Conservation (phyloP, 1,139 yeast species). For the Hansenula sp. region DNA sequence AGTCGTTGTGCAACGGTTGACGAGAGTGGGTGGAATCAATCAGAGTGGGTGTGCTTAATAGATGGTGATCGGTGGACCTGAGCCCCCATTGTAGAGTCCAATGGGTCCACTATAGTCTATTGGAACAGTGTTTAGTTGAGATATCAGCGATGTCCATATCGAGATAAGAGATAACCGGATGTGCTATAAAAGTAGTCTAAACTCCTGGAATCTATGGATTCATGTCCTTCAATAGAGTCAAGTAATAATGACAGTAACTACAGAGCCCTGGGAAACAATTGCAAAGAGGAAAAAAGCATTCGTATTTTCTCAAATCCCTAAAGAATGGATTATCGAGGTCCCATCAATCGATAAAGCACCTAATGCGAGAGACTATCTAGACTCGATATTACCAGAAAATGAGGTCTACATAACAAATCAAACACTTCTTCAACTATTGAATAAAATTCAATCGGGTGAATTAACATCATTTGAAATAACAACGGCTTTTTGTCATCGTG, state of each 20-base stretch:
- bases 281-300: slow-evolving; percentile 11
- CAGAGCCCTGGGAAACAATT: slow-evolving; percentile 9
- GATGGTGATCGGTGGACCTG: too few relatives aligned
- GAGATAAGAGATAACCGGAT: too few relatives aligned
- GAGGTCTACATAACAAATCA: slow-evolving; percentile 5
- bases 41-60: too few relatives aligned
- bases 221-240: too few relatives aligned
- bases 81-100: too few relatives aligned
- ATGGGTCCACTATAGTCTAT: too few relatives aligned
- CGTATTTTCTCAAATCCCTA: slow-evolving; percentile 11
- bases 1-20: too few relatives aligned
- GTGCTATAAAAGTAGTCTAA: too few relatives aligned
- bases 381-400: slow-evolving; percentile 4
- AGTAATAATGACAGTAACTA: background rate
- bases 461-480: slow-evolving; percentile 28
- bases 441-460: slow-evolving; percentile 18
- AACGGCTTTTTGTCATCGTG: slow-evolving; percentile 50
- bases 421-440: slow-evolving; percentile 5
- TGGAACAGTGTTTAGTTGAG: background rate
- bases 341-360: slow-evolving; percentile 7
- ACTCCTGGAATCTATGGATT: too few relatives aligned
- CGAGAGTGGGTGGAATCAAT: too few relatives aligned
- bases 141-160: background rate
- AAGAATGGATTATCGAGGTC: slow-evolving; percentile 13
- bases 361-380: slow-evolving; percentile 3